Percentiles rank a stretch among this genome's conserved stretches.
Evolutionary conservation across 805 yeast species (phyloP).

Genomic region (Lachancea lanzarotensis): DNA sequence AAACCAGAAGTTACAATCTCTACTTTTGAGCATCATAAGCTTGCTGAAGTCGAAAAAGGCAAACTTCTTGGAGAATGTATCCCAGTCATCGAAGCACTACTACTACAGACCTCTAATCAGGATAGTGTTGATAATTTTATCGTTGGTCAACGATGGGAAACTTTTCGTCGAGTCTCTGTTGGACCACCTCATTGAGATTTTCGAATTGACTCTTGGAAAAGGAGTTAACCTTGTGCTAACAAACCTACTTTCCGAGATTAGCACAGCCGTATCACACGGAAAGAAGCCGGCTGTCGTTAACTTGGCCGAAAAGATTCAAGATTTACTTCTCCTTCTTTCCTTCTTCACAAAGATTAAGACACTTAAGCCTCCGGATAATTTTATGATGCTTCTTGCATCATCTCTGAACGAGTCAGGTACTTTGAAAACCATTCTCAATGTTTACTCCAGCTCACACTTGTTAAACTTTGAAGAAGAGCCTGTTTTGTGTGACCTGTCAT

Average conservation of each 20-base stretch:
- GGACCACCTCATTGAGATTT: conserved; percentile 48
- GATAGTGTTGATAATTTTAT: conserved; percentile 44
- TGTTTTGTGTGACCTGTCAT: conserved; percentile 62
- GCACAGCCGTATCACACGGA: conserved; percentile 32
- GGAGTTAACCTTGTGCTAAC: conserved; percentile 57
- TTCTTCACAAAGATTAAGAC: conserved; percentile 53
- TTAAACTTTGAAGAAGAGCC: conserved; percentile 57
- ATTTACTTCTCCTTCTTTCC: conserved; percentile 54
- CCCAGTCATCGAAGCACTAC: conserved; percentile 33
- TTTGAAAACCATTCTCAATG: conserved; percentile 51
- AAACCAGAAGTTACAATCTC: conserved; percentile 24
- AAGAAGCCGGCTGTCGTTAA: conserved; percentile 32
- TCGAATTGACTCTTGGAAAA: conserved; percentile 56
- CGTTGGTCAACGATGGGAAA: conserved; percentile 37
- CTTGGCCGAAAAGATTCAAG: conserved; percentile 52
- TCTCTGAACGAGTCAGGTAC: conserved; percentile 54
- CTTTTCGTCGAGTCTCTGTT: conserved; percentile 42
- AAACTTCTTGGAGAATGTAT: conserved; percentile 39
- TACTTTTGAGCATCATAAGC: conserved; percentile 23
- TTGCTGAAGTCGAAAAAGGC: conserved; percentile 44
- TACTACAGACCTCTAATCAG: conserved; percentile 57
- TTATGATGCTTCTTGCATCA: conserved; percentile 45
- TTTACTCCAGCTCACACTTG: conserved; percentile 63
- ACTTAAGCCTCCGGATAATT: conserved; percentile 41
- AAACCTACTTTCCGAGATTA: conserved; percentile 51